phyloP scores from a whole-genome alignment of 768 basidiomycete species.

The Rossbeevera mucosa region DNA sequence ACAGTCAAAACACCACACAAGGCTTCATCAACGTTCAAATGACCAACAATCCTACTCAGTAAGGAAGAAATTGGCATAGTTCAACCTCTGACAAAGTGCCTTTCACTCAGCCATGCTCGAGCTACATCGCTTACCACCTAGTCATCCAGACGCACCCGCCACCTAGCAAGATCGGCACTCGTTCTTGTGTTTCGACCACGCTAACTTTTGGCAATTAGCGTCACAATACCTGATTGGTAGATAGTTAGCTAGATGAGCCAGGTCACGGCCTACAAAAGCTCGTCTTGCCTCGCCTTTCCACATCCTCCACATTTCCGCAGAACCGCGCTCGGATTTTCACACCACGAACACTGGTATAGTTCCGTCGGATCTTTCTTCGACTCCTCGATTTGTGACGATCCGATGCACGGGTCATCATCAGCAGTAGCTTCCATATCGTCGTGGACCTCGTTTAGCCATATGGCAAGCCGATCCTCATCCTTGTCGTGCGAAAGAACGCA shows the following conservation, averaged over 20 bases:
- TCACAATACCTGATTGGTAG: conserved; percentile 12
- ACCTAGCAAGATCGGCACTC: conserved; percentile 1
- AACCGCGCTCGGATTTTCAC: conserved; percentile 56
- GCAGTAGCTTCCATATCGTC: conserved; percentile 23
- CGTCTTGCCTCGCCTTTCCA: conserved; percentile 35
- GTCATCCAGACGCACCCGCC: background rate
- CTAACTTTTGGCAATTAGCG: conserved; percentile 12
- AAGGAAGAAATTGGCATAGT: background rate
- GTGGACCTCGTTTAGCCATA: conserved; percentile 48
- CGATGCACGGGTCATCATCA: background rate
- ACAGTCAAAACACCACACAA: background rate
- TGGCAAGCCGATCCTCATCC: conserved; percentile 50
- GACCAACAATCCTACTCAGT: background rate
- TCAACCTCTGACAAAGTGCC: background rate
- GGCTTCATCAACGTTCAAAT: background rate
- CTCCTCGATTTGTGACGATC: too few species aligned
- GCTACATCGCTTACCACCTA: background rate
- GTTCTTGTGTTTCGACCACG: conserved; percentile 14
- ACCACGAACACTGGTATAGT: conserved; percentile 58
- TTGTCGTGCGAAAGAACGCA: conserved; percentile 31
- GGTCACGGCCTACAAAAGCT: background rate
- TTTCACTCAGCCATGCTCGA: background rate
- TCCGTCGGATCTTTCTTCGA: conserved; percentile 34
- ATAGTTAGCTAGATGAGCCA: background rate
- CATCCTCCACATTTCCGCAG: conserved; percentile 50